Evolutionary conservation across 257 asterid species (phyloP).

Genomic region (Capsicum chinense): DNA sequence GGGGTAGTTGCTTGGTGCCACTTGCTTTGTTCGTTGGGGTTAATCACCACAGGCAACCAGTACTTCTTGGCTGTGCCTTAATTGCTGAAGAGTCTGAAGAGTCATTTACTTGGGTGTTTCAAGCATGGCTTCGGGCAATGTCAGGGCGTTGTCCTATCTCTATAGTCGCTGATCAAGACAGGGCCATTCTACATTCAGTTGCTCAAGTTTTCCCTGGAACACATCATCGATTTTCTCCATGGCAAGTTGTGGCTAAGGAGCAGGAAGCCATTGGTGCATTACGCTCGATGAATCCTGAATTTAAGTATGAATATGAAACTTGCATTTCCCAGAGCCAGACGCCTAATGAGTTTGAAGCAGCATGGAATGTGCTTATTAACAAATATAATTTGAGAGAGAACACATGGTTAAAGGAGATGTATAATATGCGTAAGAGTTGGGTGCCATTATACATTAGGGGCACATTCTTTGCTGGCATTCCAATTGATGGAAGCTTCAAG

Average conservation of each 20-base stretch:
- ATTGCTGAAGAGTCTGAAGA: slow-evolving; percentile 89
- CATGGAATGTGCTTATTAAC: slow-evolving; percentile 76
- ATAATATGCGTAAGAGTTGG: slow-evolving; percentile 80
- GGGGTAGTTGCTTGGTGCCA: slow-evolving; percentile 63
- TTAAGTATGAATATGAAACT: slow-evolving; percentile 78
- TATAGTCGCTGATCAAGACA: slow-evolving; percentile 84
- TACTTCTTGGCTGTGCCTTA: slow-evolving; percentile 91
- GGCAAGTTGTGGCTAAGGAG: slow-evolving; percentile 74
- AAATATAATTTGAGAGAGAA: slow-evolving; percentile 69
- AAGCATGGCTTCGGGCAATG: slow-evolving; percentile 81
- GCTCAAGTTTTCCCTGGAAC: slow-evolving; percentile 75
- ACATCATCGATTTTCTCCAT: slow-evolving; percentile 79
- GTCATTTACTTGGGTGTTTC: slow-evolving; percentile 89
- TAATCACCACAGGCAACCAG: slow-evolving; percentile 89
- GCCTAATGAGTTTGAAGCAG: slow-evolving; percentile 74
- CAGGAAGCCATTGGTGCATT: slow-evolving; percentile 72
- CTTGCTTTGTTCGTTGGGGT: slow-evolving; percentile 88
- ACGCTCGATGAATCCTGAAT: slow-evolving; percentile 69
- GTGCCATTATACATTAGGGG: slow-evolving; percentile 71
- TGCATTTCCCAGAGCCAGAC: slow-evolving; percentile 80
- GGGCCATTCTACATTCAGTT: slow-evolving; percentile 64
- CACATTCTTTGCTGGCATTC: slow-evolving; percentile 90
- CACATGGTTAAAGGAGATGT: slow-evolving; percentile 83
- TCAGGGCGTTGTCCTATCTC: slow-evolving; percentile 75
- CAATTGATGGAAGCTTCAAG: slow-evolving; percentile 75